Evolutionary conservation across 176 grass and related monocot species (phyloP).

Genomic region (Avena sativa): DNA sequence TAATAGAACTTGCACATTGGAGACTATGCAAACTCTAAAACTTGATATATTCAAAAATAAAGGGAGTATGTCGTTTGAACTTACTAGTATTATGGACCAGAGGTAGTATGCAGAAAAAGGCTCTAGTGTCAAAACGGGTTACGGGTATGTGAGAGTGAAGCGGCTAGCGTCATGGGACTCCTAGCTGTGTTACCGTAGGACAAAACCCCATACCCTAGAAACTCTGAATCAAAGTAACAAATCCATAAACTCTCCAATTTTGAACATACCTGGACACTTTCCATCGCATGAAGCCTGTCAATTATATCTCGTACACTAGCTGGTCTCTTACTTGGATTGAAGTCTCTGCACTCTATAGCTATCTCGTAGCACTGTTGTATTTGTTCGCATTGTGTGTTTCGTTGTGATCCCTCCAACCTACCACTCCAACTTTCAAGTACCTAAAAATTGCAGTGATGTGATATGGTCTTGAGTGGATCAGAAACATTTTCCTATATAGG

Average conservation of each 20-base stretch:
- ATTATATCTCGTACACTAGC: not conserved
- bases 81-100: no score
- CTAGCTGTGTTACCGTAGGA: no score
- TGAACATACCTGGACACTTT: not conserved
- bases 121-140: no score
- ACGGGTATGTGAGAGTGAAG: no score
- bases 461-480: not conserved
- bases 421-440: conserved; percentile 8
- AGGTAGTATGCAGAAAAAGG: no score
- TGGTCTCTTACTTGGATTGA: not conserved
- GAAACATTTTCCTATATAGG: not conserved
- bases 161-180: no score
- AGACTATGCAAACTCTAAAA: no score
- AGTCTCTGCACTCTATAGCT: conserved; percentile 2
- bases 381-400: not conserved
- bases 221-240: not conserved
- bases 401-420: not conserved
- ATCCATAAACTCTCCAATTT: not conserved
- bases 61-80: no score
- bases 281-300: not conserved
- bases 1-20: no score
- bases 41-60: no score
- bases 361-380: not conserved
- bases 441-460: not conserved
- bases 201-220: no score